Evolutionary conservation across 768 basidiomycete genomes (phyloP).

Genomic region (Lactarius indigo): DNA sequence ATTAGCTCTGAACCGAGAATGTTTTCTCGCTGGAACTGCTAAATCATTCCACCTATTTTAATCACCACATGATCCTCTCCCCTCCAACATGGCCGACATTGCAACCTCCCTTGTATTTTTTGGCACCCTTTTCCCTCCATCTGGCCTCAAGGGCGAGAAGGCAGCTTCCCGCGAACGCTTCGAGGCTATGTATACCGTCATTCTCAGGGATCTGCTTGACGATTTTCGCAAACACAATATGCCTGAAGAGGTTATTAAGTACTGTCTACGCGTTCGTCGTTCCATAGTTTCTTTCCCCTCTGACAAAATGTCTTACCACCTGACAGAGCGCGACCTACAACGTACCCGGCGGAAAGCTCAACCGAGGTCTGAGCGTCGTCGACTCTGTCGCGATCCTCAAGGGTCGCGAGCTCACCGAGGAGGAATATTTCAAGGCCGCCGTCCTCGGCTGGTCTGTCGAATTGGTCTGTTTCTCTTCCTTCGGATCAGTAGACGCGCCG

Average conservation of each 20-base stretch:
- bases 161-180: conserved; percentile 53
- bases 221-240: conserved; percentile 67
- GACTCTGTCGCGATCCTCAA: conserved; percentile 89
- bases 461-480: conserved; percentile 51
- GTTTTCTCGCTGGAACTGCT: too few species aligned
- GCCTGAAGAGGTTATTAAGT: conserved; percentile 78
- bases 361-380: conserved; percentile 91
- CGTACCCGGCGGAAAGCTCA: conserved; percentile 92
- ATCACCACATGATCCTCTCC: too few species aligned
- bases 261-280: conserved; percentile 71
- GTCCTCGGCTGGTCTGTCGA: conserved; percentile 95
- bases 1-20: too few species aligned
- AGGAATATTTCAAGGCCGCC: conserved; percentile 87
- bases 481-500: not conserved
- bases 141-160: conserved; percentile 4
- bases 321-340: conserved; percentile 84
- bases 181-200: conserved; percentile 61
- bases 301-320: conserved; percentile 5
- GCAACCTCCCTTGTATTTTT: not conserved
- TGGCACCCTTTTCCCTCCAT: not conserved
- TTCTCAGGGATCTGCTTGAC: conserved; percentile 74
- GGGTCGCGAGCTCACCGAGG: conserved; percentile 62
- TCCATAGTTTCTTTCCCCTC: not conserved
- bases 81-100: too few species aligned
- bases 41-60: too few species aligned